These are phyloP conservation scores for Penicillium palitans DNA, from an alignment of 2,329 filamentous ascomycete species.

Conservation along the genomic window DNA sequence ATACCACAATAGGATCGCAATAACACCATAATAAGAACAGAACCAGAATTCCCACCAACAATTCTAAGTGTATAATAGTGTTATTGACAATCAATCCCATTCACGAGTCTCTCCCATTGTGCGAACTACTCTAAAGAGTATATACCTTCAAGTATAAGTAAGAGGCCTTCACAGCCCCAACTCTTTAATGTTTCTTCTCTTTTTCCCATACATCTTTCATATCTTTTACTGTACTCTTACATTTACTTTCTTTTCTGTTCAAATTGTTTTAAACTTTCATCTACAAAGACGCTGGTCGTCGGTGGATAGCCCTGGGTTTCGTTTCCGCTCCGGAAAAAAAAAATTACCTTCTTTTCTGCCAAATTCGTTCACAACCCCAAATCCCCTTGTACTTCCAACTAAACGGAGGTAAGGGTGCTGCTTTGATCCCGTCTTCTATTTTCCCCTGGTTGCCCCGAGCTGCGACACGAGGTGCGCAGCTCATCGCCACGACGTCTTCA, in stretches of 20 bases:
- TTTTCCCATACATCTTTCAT: slow-evolving; percentile 3
- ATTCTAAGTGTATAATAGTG: neutral
- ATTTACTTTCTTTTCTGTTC: neutral
- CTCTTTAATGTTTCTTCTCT: slow-evolving; percentile 1
- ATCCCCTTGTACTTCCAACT: slow-evolving; percentile 7
- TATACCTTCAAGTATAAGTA: neutral
- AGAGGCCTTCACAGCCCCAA: neutral
- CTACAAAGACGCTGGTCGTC: neutral
- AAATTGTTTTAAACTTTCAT: neutral
- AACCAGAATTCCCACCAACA: neutral
- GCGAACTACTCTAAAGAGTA: neutral
- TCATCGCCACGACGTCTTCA: slow-evolving; percentile 52
- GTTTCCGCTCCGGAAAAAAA: slow-evolving; percentile 22
- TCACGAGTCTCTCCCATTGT: slow-evolving; percentile 4
- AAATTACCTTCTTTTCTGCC: slow-evolving; percentile 25
- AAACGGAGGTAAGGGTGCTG: slow-evolving; percentile 7
- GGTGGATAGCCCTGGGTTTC: slow-evolving; percentile 15
- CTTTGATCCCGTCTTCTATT: slow-evolving; percentile 8
- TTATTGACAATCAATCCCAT: neutral
- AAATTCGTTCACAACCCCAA: slow-evolving; percentile 15
- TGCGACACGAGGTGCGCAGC: slow-evolving; percentile 48
- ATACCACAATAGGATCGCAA: neutral
- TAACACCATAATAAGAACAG: neutral
- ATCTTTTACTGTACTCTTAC: neutral
- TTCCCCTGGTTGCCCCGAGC: slow-evolving; percentile 36